Base-by-base conservation (phyloP, 1,284 basidiomycete species). In the Sphagnurus paluster region DNA sequence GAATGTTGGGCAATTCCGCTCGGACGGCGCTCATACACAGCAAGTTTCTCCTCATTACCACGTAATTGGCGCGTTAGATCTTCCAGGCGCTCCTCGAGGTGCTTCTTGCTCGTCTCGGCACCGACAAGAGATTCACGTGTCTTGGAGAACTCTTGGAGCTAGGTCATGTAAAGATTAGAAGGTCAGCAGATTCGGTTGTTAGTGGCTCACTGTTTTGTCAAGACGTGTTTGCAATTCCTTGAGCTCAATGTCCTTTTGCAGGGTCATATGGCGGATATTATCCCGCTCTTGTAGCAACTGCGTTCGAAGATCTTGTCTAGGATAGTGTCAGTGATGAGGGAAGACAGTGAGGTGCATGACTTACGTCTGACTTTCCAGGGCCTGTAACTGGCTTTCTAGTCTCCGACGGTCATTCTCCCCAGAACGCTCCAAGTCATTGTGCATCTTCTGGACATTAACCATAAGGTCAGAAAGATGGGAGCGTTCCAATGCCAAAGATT, bases 401-500 rank as follows among this genome's bases (percentile, higher is more conserved):
- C 90, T 80, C 17, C 81, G 73, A 10, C 88, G 78, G 57, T 92
- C 88, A 51, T 92, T 93, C 56, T 85, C 82, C 8, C 85, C 83
- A 0, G 87, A 87, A 29, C 83, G 78, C 60, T 96, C 93, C 11
- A 91, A 75, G 59, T 97, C 93, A 45, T 80, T 80, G 58, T 93
- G 90, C 82, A 98, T 93, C 58, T 80, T 86, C 66, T 93, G 90
- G 21, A 95, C 84, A 58, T 90, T 95, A 19, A 79, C 74, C 77
- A 97, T 90, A 14, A 97, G 75, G 60, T 93, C 90, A 14, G 90
- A 84, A 7, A 98, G 73, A 51, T 87, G 86, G 4, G 89, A 84
- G 7, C 92, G 84, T 62, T 98, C 94, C 54, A 84, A 73, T 5
- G 86, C 73, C 1, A 97, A 74, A 1, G 74, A 77, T 58, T 82